These are phyloP conservation scores for Mycena rebaudengoi DNA, from an alignment of 768 basidiomycete genomes.

Conservation along the genomic window DNA sequence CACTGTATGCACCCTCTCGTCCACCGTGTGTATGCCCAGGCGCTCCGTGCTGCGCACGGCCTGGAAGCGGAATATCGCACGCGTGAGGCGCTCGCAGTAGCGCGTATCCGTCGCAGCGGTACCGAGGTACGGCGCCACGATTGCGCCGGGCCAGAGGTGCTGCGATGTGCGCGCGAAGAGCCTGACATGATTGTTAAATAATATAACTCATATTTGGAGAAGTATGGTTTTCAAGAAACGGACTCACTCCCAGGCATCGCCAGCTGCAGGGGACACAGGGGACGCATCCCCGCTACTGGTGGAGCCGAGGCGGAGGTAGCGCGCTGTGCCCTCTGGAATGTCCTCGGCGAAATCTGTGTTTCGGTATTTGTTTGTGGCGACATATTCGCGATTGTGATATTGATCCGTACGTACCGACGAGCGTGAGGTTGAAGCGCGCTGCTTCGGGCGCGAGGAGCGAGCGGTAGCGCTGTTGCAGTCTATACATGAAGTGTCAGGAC, in stretches of 20 bases:
- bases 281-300: conserved; percentile 9
- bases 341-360: not conserved
- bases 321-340: conserved; percentile 4
- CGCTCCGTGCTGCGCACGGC: not conserved
- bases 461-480: conserved; percentile 9
- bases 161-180: not conserved
- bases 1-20: conserved; percentile 16
- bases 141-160: conserved; percentile 12
- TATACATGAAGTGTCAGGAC: no score
- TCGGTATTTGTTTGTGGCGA: not conserved
- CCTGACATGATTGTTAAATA: not conserved
- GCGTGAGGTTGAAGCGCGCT: conserved; percentile 2
- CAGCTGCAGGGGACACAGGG: conserved; percentile 15
- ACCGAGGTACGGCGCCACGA: conserved; percentile 9
- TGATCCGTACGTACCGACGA: conserved; percentile 15
- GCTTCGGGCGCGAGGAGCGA: conserved; percentile 9
- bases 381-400: not conserved
- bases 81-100: conserved; percentile 10
- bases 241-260: conserved; percentile 20
- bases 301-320: conserved; percentile 4
- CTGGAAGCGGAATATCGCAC: conserved; percentile 18
- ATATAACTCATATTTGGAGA: not conserved
- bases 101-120: conserved; percentile 17
- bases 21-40: conserved; percentile 12
- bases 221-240: not conserved